Evolutionary conservation across 495 filamentous ascomycete species (phyloP), one percentile per base, ranked within the genome.

Genomic region (Penicillium argentinense): DNA sequence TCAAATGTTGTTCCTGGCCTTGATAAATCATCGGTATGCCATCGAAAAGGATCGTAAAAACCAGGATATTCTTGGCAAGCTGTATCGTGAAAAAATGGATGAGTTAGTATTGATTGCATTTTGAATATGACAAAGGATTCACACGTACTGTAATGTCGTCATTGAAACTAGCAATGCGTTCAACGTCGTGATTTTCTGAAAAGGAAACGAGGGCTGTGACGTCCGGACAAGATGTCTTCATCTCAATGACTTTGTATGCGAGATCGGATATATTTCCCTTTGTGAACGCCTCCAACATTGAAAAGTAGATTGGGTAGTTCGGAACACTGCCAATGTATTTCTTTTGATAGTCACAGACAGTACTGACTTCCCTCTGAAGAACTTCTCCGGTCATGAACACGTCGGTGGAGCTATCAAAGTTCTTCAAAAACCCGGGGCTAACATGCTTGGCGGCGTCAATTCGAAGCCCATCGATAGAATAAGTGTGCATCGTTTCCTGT

Each of bases 361-460:
- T 84, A 12, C 42, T 39, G 4, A 78, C 66, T 37, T 79, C 68
- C 9, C 75, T 74, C 11, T 83, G 67, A 50, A 73, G 74, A 19
- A 88, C 84, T 53, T 90, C 87, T 1, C 86, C 85, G 3, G 82
- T 73, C 19, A 78, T 68, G 68, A 83, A 88, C 9, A 82, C 76
- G 17, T 76, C 82, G 5, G 80, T 76, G 19, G 79, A 76, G 9
- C 61, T 41, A 9, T 62, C 57, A 56, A 90, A 91, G 3, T 57
- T 68, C 0, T 74, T 56, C 63, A 82, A 85, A 63, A 88, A 92
- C 9, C 66, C 68, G n/a, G 78, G 76, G 45, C 80, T 76, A 30
- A 88, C 78, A 50, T 91, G 82, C 56, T 87, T 88, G 13, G 79
- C 83, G 9, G 84, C 87, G 54, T 92, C 89, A 24, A 92, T 73